phyloP scores from a whole-genome alignment of 352 stramenopile genomes.

The Globisporangium acanthophoron region DNA sequence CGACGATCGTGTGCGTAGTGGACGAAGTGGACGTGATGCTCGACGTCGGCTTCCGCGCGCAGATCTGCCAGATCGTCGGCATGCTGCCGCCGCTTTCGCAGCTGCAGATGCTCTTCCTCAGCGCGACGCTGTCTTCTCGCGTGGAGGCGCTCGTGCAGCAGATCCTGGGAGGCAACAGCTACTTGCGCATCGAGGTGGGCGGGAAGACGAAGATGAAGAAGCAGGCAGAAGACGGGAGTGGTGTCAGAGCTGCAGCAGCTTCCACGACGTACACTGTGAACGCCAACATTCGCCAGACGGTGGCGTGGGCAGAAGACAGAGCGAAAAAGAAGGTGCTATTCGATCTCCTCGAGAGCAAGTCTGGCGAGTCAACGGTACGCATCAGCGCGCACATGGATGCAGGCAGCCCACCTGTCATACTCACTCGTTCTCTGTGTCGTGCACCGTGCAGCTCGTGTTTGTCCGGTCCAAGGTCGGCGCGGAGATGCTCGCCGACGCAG shows the following conservation, averaged over 20 bases:
- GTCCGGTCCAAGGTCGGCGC: conserved; percentile 59
- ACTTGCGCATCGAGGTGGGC: conserved; percentile 29
- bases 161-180: conserved; percentile 15
- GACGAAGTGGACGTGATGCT: conserved; percentile 81
- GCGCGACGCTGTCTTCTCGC: conserved; percentile 44
- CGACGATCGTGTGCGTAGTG: conserved; percentile 48
- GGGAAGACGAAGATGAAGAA: conserved; percentile 5
- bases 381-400: background rate
- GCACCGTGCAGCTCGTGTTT: conserved; percentile 51
- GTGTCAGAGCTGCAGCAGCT: background rate
- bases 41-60: conserved; percentile 43
- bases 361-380: conserved; percentile 40
- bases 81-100: conserved; percentile 17
- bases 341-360: conserved; percentile 24
- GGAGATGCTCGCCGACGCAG: conserved; percentile 49
- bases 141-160: conserved; percentile 36
- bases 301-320: conserved; percentile 52
- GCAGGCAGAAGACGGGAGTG: background rate
- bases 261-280: conserved; percentile 19
- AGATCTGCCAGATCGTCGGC: conserved; percentile 43
- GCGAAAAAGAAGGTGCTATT: conserved; percentile 60
- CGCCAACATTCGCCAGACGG: conserved; percentile 23
- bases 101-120: conserved; percentile 55
- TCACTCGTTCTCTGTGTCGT: background rate
- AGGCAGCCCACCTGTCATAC: background rate